Base-by-base conservation (phyloP, 257 asterid species). In the Apocynum venetum region DNA sequence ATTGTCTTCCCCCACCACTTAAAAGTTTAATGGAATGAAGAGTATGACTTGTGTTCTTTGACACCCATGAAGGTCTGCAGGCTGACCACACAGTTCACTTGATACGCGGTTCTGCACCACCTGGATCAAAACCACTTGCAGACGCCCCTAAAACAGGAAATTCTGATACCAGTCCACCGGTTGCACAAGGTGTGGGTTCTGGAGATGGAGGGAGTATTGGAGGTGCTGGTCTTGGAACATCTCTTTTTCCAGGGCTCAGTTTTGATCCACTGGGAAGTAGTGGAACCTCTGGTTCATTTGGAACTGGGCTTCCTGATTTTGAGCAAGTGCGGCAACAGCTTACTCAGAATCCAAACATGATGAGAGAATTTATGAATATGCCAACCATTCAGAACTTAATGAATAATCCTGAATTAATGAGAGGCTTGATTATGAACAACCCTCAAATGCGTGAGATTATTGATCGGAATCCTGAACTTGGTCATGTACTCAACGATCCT, bases 361-460 rank as follows among this genome's bases (percentile, higher is more conserved):
- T 88, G 88, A 82, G 92, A 71, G 94, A 89, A 19, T 85, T 89
- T 55, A 85, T 88, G 87, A 85, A 85, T 79, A 79, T 74, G 77
- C 92, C 94, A 48, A 87, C 88, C 20, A 46, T 89, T 66, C 91
- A 88, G 63, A 79, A 80, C 80, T 68, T 89, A 46, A 86, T 89
- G 92, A 89, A 81, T 82, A 86, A 85, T 71, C 92, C 94, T 46
- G 94, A 89, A 77, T 80, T 85, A 15, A 85, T 89, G 83, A 92
- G 91, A 41, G 82, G 79, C 85, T 70, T 89, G 74, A 88, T 89
- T 3, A 88, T 86, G 94, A 88, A 79, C 85, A 89, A 89, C 77
- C 94, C 92, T 82, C 94, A 88, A 76, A 89, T 89, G 91, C 91
- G 92, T 67, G 94, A 88, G 68, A 84, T 89, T 66, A 85, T 89